Base-by-base conservation (phyloP, 805 yeast species). In the Yarrowia yakushimensis region DNA sequence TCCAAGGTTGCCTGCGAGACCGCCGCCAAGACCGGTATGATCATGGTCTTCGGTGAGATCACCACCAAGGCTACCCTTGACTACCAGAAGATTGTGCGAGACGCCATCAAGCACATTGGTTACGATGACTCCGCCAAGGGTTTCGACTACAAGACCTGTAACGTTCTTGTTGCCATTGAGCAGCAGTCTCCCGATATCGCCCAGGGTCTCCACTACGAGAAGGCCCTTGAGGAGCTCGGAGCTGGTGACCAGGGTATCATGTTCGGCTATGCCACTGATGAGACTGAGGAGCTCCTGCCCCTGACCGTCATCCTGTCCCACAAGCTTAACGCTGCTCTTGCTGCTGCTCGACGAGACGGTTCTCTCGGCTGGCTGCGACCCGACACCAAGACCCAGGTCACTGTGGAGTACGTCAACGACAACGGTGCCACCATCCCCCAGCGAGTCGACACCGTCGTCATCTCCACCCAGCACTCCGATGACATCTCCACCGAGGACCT, bases 211-310 rank as follows among this genome's bases (percentile, higher is more conserved):
- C 98, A 94, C 81, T 88, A 88, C 80, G 97, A 94, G 77, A 70
- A 87, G 81, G 96, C 88, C 63, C 82, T 94, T 68, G 99, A 94
- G 83, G 96, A 94, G 65, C 85, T 94, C 74, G 99, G 99, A 79
- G 99, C 99, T 69, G 99, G 99, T 86, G 99, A 94, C 82, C 99
- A 94, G 81, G 99, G 99, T 87, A 94, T 94, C 78, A 94, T 94
- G 99, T 94, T 94, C 76, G 99, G 99, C 79, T 94, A 94, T 79
- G 99, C 99, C 71, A 87, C 98, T 67, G 97, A 94, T 74, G 99
- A 94, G 83, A 92, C 99, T 71, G 96, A 93, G 76, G 98, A 94
- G 83, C 86, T 88, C 77, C 82, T 94, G 72, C 99, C 99, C 72
- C 85, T 94, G 80, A 94, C 99, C 71, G 85, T 94, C 67, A 79